These are phyloP conservation scores for Rubia tinctorum DNA, from an alignment of 305 asterid genomes.

Conservation along the genomic window DNA sequence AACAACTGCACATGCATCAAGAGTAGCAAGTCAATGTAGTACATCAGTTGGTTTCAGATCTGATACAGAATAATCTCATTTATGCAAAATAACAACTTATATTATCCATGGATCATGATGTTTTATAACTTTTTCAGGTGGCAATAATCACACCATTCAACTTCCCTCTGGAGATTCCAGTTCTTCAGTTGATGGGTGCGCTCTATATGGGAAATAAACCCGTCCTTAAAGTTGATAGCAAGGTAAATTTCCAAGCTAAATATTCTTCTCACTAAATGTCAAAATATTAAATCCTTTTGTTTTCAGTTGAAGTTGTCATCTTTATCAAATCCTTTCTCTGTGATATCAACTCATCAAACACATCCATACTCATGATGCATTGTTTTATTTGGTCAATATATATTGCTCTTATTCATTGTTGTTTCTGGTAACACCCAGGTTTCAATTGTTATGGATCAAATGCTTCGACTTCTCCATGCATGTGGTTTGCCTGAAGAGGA, in stretches of 20 bases:
- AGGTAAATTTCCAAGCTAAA: slow-evolving; percentile 37
- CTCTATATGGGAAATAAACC: slow-evolving; percentile 99
- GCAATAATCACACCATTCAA: slow-evolving; percentile 89
- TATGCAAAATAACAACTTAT: not conserved
- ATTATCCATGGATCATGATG: not conserved
- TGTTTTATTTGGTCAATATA: not conserved
- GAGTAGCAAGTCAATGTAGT: not conserved
- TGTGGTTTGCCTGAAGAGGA: slow-evolving; percentile 84
- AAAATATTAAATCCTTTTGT: not conserved
- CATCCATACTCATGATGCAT: not conserved
- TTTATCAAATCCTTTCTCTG: not conserved
- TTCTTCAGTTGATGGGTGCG: slow-evolving; percentile 98
- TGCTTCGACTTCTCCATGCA: slow-evolving; percentile 88
- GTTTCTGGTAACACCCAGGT: slow-evolving; percentile 46
- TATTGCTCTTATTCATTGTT: not conserved
- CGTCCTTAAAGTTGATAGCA: slow-evolving; percentile 92
- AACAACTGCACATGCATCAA: not conserved
- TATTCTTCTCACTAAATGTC: not conserved
- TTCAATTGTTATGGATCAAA: slow-evolving; percentile 86
- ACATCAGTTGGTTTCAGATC: not conserved
- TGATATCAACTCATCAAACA: not conserved
- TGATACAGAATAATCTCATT: not conserved
- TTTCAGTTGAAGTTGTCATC: not conserved
- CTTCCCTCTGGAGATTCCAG: slow-evolving; percentile 93
- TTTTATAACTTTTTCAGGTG: slow-evolving; percentile 44